Base-by-base conservation (phyloP, 2,329 filamentous ascomycete species). In the Fusarium tupiense region DNA sequence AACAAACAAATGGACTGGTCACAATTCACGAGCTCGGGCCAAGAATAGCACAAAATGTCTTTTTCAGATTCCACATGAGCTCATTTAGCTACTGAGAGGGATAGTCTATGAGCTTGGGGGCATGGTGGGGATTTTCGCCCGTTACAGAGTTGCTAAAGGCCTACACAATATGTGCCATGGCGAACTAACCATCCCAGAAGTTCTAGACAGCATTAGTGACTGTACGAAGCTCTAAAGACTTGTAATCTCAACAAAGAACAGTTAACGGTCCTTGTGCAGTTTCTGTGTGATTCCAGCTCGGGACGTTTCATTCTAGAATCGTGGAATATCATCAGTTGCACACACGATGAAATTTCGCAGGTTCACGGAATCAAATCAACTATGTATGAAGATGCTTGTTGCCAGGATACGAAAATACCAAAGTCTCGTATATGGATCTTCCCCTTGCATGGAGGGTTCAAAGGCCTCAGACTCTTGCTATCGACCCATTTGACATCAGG, bases 391-490 rank as follows among this genome's bases (percentile, higher is more conserved):
- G 31, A n/a, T 38, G 31, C 29, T 43, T n/a, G 40, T 29, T 43
- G n/a, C 35, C 31, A 49, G 37, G 20, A 66, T 44, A 46, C 40
- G 61, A 43, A 47, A 40, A 54, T 46, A 44, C 46, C 35, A 29
- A 20, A 35, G 38, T 26, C 24, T 44, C 38, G 59, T 26, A 41
- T 49, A 22, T 44, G 29, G 31, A n/a, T 40, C 20, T 56, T 31
- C 60, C 71, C 68, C 68, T 72, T 75, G 41, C 72, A 33, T 74
- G 31, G 11, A 24, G 38, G 58, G 24, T 31, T 40, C 35, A 57
- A 9, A 35, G 24, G 20, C 38, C 31, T 31, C n/a, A 38, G 38
- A 24, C 31, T 58, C 22, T 58, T 33, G 37, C 50, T 44, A 58
- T 62, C 31, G 8, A 26, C 19, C 24, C 24, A 43, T 22, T 37